These are phyloP conservation scores for Aspergillus vadensis DNA, from an alignment of 2,329 filamentous ascomycete genomes.

Conservation along the genomic window DNA sequence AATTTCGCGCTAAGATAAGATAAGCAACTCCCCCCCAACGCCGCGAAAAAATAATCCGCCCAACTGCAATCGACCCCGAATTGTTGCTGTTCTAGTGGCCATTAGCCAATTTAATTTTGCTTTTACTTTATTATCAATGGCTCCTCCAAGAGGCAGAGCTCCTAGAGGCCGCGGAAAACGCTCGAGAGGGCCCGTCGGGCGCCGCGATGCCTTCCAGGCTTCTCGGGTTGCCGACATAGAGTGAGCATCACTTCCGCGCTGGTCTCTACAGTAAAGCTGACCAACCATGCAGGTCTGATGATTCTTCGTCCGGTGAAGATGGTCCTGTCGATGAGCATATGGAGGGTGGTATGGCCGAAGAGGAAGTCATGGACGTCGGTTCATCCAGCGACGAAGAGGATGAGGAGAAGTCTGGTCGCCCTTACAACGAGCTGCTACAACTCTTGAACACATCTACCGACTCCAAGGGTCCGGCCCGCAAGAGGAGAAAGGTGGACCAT, in stretches of 20 bases:
- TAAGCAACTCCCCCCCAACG: slow-evolving; percentile 30
- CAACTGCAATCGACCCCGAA: background rate
- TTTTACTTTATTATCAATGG: slow-evolving; percentile 24
- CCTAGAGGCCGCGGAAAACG: slow-evolving; percentile 35
- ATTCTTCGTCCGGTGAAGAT: slow-evolving; percentile 30
- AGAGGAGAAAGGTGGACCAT: slow-evolving; percentile 55
- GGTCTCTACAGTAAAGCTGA: slow-evolving; percentile 8
- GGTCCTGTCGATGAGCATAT: slow-evolving; percentile 42
- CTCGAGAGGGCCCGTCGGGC: slow-evolving; percentile 17
- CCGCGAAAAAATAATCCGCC: slow-evolving; percentile 13
- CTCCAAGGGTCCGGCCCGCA: slow-evolving; percentile 50
- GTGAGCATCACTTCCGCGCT: slow-evolving; percentile 29
- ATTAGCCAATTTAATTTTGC: background rate
- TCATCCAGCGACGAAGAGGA: slow-evolving; percentile 50
- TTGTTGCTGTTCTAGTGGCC: background rate
- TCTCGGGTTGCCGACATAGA: slow-evolving; percentile 43
- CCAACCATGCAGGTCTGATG: slow-evolving; percentile 28
- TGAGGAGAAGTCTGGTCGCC: slow-evolving; percentile 41
- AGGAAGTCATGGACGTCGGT: slow-evolving; percentile 34
- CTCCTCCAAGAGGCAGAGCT: slow-evolving; percentile 31
- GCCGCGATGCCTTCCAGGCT: slow-evolving; percentile 37
- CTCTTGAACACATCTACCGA: slow-evolving; percentile 51
- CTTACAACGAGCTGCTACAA: slow-evolving; percentile 61
- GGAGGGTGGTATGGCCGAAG: slow-evolving; percentile 48
- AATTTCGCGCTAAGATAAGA: slow-evolving; percentile 54